Percentiles rank a stretch among this genome's conserved stretches.
phyloP scores from a whole-genome alignment of 2,329 filamentous ascomycete species.

The Clonostachys rosea region DNA sequence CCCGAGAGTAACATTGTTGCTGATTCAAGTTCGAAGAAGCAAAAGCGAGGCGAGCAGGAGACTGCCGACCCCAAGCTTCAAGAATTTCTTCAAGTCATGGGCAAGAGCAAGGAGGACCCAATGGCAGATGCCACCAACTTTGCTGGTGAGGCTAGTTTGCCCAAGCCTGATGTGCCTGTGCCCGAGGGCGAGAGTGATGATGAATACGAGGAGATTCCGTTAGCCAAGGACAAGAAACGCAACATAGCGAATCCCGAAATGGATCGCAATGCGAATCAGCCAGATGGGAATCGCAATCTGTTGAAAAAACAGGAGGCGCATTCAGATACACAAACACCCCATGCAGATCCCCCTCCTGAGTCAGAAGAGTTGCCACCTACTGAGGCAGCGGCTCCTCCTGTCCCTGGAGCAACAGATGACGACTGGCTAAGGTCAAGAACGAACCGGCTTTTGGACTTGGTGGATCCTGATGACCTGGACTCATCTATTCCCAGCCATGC shows the following conservation, averaged over 20 bases:
- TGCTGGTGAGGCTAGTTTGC: constrained; percentile 7
- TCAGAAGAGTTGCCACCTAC: not conserved
- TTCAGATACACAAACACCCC: no score
- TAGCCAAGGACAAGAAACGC: constrained; percentile 39
- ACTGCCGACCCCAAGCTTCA: constrained; percentile 73
- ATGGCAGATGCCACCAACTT: constrained; percentile 18
- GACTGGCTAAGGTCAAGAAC: constrained; percentile 92
- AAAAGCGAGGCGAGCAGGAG: constrained; percentile 56
- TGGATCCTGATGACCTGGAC: constrained; percentile 63
- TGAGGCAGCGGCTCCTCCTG: constrained; percentile 21
- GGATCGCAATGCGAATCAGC: no score
- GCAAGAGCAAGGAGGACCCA: constrained; percentile 36
- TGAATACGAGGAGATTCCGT: constrained; percentile 66
- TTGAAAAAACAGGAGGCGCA: no score
- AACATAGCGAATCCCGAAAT: constrained; percentile 18
- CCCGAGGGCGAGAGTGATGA: constrained; percentile 63
- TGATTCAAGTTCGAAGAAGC: constrained; percentile 54
- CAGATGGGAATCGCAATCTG: no score
- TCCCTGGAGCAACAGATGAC: constrained; percentile 57
- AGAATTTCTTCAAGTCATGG: constrained; percentile 84
- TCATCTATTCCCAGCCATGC: not conserved
- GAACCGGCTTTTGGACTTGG: constrained; percentile 77
- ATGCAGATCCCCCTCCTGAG: not conserved
- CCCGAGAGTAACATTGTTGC: not conserved
- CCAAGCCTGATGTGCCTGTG: constrained; percentile 18